Evolutionary conservation across 192 early-diverging fungal species (phyloP).

Genomic region (Piromyces sp.): DNA sequence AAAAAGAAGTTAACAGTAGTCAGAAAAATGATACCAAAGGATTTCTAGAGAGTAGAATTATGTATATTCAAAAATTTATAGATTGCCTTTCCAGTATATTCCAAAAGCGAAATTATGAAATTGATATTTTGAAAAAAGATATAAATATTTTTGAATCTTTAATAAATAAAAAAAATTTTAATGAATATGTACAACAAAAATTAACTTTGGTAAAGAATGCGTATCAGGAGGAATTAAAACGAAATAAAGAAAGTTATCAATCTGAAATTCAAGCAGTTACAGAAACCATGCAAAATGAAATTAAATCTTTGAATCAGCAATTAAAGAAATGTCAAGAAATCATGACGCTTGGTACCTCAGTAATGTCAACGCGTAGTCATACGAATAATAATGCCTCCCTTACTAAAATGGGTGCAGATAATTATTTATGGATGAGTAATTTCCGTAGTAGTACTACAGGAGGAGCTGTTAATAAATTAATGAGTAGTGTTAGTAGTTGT

Average conservation of each 20-base stretch:
- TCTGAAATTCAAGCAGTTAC: not conserved
- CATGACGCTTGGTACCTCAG: not conserved
- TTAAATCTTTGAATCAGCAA: not conserved
- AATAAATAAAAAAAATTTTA: not conserved
- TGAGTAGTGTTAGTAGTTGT: not conserved
- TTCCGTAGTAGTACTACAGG: not conserved
- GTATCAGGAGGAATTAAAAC: not conserved
- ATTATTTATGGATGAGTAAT: not conserved
- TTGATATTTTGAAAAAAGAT: not conserved
- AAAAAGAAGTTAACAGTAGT: not conserved
- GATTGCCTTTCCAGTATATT: not conserved
- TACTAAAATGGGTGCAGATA: not conserved
- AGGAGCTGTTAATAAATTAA: not conserved
- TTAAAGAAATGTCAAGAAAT: not conserved
- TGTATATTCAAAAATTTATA: not conserved
- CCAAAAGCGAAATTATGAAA: not conserved
- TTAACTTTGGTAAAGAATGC: not conserved
- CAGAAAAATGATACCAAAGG: not conserved
- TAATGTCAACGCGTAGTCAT: not conserved
- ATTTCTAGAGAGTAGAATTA: not conserved
- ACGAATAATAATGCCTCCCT: not conserved
- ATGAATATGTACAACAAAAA: not conserved
- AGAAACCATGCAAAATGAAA: not conserved
- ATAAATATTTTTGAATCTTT: not conserved
- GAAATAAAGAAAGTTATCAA: not conserved